Evolutionary conservation across 2,329 filamentous ascomycete species (phyloP), one percentile per base, ranked within the genome.

Genomic region (Ambrosiella xylebori): DNA sequence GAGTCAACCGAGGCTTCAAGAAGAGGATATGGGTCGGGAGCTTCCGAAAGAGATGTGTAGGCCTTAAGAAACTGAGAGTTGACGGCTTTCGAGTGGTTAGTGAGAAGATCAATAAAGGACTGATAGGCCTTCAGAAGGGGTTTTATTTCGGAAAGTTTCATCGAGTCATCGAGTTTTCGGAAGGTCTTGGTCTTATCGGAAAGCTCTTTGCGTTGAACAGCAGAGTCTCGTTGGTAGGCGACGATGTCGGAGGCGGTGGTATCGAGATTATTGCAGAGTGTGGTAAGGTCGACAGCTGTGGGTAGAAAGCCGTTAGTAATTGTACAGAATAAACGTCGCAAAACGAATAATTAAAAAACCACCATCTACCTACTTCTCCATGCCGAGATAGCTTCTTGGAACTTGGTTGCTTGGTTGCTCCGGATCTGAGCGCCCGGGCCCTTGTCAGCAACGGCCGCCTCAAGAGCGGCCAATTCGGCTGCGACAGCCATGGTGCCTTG

Each of bases 111-210:
- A 69, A 98, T 96, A 67, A 97, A 98, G 56, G 85, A 86, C 72
- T 98, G 93, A 74, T 98, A 98, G 54, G 90, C 89, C 76, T 95
- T 96, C 60, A 98, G 72, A 55, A 98, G 73, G 44, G 81, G 81
- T 71, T 97, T 98, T 73, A 95, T 82, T 69, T 98, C 93, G 4
- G 76, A 76, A 57, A 98, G 73, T 70, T 97, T 98, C 59, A 80
- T 81, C 9, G 85, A 74, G 74, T 98, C 89, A 65, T 97, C 91
- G 9, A 95, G 78, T 69, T 96, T 97, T 61, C 90, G 79, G 65
- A 97, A 98, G 65, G 97, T 91, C 67, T 98, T 98, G 0, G 93
- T 98, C 76, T 96, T 97, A 68, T 96, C 90, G n/a, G 94, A 93
- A 17, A 98, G 76, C 61, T 98, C 94, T 68, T 98, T 98, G 57